These are phyloP conservation scores for Lomentospora prolificans DNA, from an alignment of 2,329 filamentous ascomycete genomes.

Conservation along the genomic window DNA sequence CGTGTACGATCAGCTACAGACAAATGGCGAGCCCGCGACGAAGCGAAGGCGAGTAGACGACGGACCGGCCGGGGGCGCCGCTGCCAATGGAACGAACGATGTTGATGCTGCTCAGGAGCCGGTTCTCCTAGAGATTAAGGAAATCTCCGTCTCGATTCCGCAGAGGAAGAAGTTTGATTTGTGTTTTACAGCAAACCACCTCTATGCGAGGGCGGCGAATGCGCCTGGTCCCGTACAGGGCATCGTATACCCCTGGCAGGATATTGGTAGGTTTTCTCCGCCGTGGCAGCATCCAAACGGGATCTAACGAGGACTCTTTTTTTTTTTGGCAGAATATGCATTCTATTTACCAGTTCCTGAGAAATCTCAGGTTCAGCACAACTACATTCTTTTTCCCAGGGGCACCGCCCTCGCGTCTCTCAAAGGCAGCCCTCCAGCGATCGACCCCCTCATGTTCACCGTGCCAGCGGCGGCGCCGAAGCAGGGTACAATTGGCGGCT, in stretches of 20 bases:
- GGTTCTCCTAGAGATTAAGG: constrained; percentile 50
- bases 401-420: constrained; percentile 43
- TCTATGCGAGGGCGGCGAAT: constrained; percentile 46
- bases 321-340: constrained; percentile 37
- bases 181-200: constrained; percentile 48
- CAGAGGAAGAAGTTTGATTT: constrained; percentile 60
- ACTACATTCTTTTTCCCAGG: constrained; percentile 53
- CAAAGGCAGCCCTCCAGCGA: constrained; percentile 20
- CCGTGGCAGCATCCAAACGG: background rate
- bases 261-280: constrained; percentile 42
- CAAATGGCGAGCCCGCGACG: constrained; percentile 33
- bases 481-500: constrained; percentile 43
- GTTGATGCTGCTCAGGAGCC: constrained; percentile 36
- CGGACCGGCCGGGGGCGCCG: constrained; percentile 16
- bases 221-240: constrained; percentile 41
- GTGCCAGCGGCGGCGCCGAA: constrained; percentile 51
- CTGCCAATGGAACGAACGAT: constrained; percentile 14
- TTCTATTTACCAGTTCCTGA: constrained; percentile 57
- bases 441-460: constrained; percentile 56
- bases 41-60: constrained; percentile 45
- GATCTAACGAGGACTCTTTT: too few species aligned
- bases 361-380: constrained; percentile 55
- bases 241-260: constrained; percentile 49
- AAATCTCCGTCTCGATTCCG: constrained; percentile 57
- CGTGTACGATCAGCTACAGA: constrained; percentile 34